Percentiles rank a stretch among this genome's conserved stretches.
These are phyloP conservation scores for Paracoccidioides brasiliensis DNA, from an alignment of 2,329 filamentous ascomycete species.

Conservation along the genomic window DNA sequence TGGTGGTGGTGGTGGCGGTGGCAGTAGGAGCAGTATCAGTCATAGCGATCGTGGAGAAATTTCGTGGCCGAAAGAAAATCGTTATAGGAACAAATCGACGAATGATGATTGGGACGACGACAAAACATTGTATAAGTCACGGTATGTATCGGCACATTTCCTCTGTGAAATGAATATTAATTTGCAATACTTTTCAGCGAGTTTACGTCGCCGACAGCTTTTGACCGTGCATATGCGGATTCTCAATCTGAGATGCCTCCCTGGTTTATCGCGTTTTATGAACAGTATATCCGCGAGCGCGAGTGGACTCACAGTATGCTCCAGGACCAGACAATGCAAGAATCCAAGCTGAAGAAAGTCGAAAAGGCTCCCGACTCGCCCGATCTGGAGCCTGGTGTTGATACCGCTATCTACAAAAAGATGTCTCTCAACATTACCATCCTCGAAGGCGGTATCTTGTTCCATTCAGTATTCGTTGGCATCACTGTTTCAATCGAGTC, in stretches of 20 bases:
- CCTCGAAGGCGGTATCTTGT: slow-evolving; percentile 62
- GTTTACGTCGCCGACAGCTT: slow-evolving; percentile 3
- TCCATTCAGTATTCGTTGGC: slow-evolving; percentile 62
- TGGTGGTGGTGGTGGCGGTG: no score
- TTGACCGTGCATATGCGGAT: slow-evolving; percentile 5
- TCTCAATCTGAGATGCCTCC: slow-evolving; percentile 6
- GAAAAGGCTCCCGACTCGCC: not conserved
- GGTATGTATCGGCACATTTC: not conserved
- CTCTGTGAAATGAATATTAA: not conserved
- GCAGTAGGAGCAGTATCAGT: not conserved
- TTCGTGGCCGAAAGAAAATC: slow-evolving; percentile 9
- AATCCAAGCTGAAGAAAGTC: not conserved
- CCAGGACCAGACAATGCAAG: slow-evolving; percentile 16
- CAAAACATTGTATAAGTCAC: slow-evolving; percentile 6
- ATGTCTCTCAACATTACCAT: slow-evolving; percentile 57
- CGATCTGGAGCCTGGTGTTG: slow-evolving; percentile 24
- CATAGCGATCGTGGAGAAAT: slow-evolving; percentile 1
- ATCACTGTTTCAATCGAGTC: slow-evolving; percentile 59
- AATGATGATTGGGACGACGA: slow-evolving; percentile 6
- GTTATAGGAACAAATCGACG: slow-evolving; percentile 4
- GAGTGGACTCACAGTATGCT: slow-evolving; percentile 47
- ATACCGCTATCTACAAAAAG: slow-evolving; percentile 38
- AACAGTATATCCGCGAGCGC: slow-evolving; percentile 49
- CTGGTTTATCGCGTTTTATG: slow-evolving; percentile 17
- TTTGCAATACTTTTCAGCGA: not conserved